phyloP scores from a whole-genome alignment of 192 early-diverging fungal species.

The Funneliformis geosporum region DNA sequence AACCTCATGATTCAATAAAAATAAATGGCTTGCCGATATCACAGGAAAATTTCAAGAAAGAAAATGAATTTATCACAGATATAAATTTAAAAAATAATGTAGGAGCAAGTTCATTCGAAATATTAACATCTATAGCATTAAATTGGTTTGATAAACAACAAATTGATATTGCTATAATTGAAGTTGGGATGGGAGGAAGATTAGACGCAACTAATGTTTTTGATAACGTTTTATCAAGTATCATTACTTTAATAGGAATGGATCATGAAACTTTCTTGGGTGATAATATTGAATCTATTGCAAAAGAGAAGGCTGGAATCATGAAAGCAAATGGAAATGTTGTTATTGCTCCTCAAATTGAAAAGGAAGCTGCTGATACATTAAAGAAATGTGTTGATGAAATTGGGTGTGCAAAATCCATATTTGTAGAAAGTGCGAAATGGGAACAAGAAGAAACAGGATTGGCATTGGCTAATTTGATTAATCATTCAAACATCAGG shows the following conservation, averaged over 20 bases:
- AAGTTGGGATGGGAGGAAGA: constrained; percentile 82
- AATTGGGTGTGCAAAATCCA: constrained; percentile 28
- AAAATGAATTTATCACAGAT: constrained; percentile 63
- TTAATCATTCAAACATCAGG: constrained; percentile 17
- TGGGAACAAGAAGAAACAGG: constrained; percentile 28
- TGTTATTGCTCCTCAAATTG: constrained; percentile 58
- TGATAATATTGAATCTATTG: constrained; percentile 71
- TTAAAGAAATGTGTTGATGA: constrained; percentile 37
- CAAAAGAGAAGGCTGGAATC: constrained; percentile 83
- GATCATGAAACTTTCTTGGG: constrained; percentile 75
- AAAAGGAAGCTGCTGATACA: constrained; percentile 43
- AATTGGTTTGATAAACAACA: constrained; percentile 54
- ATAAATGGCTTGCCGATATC: constrained; percentile 83
- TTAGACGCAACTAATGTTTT: constrained; percentile 85
- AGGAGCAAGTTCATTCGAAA: constrained; percentile 71
- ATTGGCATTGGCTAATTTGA: background rate
- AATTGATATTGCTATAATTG: constrained; percentile 75
- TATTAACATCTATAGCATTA: constrained; percentile 56
- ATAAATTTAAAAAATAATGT: constrained; percentile 45
- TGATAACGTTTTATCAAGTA: constrained; percentile 62
- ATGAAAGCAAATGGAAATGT: constrained; percentile 56
- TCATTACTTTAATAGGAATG: constrained; percentile 78
- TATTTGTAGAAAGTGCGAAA: constrained; percentile 34
- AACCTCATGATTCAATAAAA: constrained; percentile 88
- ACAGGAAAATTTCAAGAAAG: constrained; percentile 70